Base-by-base conservation (phyloP, 2,329 filamentous ascomycete species). In the Xylariaceae sp. region DNA sequence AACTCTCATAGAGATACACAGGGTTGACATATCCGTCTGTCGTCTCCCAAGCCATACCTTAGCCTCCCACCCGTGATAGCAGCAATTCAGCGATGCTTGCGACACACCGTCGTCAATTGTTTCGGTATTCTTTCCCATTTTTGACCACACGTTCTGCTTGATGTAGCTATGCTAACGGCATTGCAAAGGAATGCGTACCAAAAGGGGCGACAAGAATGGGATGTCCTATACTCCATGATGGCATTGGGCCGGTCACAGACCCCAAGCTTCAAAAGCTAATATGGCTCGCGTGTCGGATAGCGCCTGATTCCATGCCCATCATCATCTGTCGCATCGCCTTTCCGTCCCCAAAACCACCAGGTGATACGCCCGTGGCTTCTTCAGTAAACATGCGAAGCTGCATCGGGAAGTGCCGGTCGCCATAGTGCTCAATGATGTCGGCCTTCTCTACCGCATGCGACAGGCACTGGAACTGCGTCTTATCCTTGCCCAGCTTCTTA, bases 321-420 rank as follows among this genome's bases (percentile, higher is more conserved):
- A 72, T 68, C 56, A 63, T 45, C 53, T 57, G 18, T 18, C 59
- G 59, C 62, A 70, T 42, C 37, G 9, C 62, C 1, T 3, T 2
- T 2, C 60, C 47, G 0, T 70, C 73, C 18, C 68, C 57, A 2
- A 60, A 47, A 0, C 75, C 74, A 0, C 71, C 74, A 0, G 69
- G 66, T 0, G 66, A 70, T 0, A 58, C 53, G 1, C 73, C 72
- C 18, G 75, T 74, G 3, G 80, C 68, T 0, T 66, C 66, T 64
- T 81, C 77, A 2, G 70, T 75, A 17, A 81, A 68, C 74, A 82
- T 77, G 11, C 79, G 73, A 53, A 82, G 68, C 71, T 81, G 77
- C 77, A 80, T 79, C 2, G 79, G 75, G 60, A 81, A 79, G 1
- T 64, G 65, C 0, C 56, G 4, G 53, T 81, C 74, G 2, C 73